These are phyloP conservation scores for Pelargonium myrrhifolium DNA, from an alignment of 441 rosid species.

Conservation along the genomic window DNA sequence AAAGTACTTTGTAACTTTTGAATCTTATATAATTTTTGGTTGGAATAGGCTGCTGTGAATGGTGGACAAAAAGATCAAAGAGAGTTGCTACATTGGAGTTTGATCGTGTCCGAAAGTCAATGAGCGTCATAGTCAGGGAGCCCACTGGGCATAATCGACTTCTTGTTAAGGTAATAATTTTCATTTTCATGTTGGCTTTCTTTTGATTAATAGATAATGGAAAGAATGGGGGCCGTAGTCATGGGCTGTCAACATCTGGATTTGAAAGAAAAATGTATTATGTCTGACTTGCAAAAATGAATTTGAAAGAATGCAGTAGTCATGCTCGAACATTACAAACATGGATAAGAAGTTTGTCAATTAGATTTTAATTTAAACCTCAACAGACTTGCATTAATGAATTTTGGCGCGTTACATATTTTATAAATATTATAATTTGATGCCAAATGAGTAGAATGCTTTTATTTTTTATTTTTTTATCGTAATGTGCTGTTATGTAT, in stretches of 20 bases:
- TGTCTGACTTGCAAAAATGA: too few species aligned
- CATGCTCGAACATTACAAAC: too few species aligned
- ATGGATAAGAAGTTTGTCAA: too few species aligned
- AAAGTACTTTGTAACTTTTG: conserved; percentile 9
- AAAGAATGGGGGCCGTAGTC: conserved; percentile 8
- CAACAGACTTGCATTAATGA: too few species aligned
- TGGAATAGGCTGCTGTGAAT: conserved; percentile 55
- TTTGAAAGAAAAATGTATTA: too few species aligned
- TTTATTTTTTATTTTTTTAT: too few species aligned
- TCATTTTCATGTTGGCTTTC: background rate
- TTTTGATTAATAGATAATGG: background rate
- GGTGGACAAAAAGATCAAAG: conserved; percentile 58
- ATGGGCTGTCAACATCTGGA: conserved; percentile 14
- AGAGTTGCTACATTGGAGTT: conserved; percentile 93
- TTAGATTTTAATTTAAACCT: too few species aligned
- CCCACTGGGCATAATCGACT: conserved; percentile 55
- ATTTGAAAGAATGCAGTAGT: too few species aligned
- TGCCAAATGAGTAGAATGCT: too few species aligned
- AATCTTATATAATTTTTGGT: background rate
- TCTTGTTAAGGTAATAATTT: conserved; percentile 68
- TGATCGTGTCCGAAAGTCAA: conserved; percentile 85
- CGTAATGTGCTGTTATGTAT: too few species aligned
- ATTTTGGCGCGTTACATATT: too few species aligned
- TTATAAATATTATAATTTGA: too few species aligned
- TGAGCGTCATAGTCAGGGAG: conserved; percentile 91